Evolutionary conservation across 1,284 basidiomycete genomes (phyloP).

Genomic region (Coniophora puteana): DNA sequence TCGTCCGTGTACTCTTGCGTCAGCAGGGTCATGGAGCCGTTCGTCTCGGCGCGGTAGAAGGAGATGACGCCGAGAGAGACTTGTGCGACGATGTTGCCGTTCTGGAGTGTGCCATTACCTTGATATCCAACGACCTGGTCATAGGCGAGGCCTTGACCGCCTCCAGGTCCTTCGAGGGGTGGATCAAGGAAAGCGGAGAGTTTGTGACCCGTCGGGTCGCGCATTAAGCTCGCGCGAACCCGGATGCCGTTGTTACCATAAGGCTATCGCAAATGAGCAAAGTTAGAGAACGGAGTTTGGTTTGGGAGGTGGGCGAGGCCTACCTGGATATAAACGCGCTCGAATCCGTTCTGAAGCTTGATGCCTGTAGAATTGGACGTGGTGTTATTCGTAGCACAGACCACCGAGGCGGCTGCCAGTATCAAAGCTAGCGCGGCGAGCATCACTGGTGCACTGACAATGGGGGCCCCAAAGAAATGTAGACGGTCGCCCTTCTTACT

Average conservation of each 20-base stretch:
- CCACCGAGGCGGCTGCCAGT: neutral
- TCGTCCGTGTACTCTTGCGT: slow-evolving; percentile 34
- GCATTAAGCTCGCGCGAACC: slow-evolving; percentile 34
- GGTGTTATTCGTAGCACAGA: no score
- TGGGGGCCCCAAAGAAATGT: no score
- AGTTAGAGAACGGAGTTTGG: no score
- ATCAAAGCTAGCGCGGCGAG: neutral
- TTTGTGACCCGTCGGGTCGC: slow-evolving; percentile 36
- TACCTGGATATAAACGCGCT: no score
- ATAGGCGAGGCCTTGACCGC: slow-evolving; percentile 28
- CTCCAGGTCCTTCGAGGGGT: slow-evolving; percentile 36
- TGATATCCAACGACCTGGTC: slow-evolving; percentile 29
- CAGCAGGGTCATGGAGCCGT: slow-evolving; percentile 29
- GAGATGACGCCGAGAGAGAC: slow-evolving; percentile 29
- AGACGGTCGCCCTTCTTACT: no score
- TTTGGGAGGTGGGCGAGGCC: no score
- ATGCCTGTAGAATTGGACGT: slow-evolving; percentile 36
- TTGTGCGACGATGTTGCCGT: slow-evolving; percentile 32
- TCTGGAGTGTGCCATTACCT: slow-evolving; percentile 32
- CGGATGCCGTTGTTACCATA: slow-evolving; percentile 38
- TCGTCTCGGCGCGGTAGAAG: slow-evolving; percentile 32
- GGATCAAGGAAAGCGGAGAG: slow-evolving; percentile 36
- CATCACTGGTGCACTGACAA: no score
- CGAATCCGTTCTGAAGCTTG: slow-evolving; percentile 36
- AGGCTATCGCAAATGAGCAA: slow-evolving; percentile 23